These are phyloP conservation scores for Falciphora oryzae DNA, from an alignment of 2,329 filamentous ascomycete genomes.

Conservation along the genomic window DNA sequence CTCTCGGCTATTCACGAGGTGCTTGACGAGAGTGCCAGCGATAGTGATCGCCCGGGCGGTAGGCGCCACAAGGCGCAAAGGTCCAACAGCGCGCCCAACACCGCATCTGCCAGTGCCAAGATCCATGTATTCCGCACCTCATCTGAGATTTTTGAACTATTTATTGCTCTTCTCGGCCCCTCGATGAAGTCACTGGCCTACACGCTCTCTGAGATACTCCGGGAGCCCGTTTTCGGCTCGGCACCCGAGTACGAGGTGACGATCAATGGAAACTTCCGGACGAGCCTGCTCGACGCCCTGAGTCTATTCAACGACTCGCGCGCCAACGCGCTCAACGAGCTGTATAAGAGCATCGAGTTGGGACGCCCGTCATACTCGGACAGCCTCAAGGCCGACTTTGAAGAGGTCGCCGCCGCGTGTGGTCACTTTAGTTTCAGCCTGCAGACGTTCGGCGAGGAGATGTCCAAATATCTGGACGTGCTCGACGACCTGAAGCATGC, in stretches of 20 bases:
- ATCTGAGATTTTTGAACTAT: constrained; percentile 84
- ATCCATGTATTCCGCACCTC: constrained; percentile 47
- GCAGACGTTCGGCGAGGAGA: constrained; percentile 84
- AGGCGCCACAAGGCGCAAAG: constrained; percentile 10
- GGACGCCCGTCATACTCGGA: constrained; percentile 57
- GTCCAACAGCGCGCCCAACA: constrained; percentile 1
- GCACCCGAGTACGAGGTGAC: constrained; percentile 62
- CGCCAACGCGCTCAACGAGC: constrained; percentile 65
- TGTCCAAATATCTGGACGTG: constrained; percentile 74
- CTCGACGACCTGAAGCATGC: constrained; percentile 78
- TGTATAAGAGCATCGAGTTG: constrained; percentile 77
- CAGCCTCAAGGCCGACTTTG: constrained; percentile 83
- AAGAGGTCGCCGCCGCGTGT: constrained; percentile 96
- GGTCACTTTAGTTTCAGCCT: constrained; percentile 94
- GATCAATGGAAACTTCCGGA: constrained; percentile 73
- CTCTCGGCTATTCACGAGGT: constrained; percentile 59
- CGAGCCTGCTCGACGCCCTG: constrained; percentile 75
- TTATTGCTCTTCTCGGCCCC: constrained; percentile 82
- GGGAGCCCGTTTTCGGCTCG: constrained; percentile 75
- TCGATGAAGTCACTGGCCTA: constrained; percentile 96
- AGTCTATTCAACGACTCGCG: constrained; percentile 72
- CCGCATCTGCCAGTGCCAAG: constrained; percentile 16
- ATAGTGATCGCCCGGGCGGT: constrained; percentile 29
- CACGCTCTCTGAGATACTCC: constrained; percentile 81
- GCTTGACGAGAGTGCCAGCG: constrained; percentile 49